phyloP scores from a whole-genome alignment of 345 rosid genomes.

The Murraya paniculata region DNA sequence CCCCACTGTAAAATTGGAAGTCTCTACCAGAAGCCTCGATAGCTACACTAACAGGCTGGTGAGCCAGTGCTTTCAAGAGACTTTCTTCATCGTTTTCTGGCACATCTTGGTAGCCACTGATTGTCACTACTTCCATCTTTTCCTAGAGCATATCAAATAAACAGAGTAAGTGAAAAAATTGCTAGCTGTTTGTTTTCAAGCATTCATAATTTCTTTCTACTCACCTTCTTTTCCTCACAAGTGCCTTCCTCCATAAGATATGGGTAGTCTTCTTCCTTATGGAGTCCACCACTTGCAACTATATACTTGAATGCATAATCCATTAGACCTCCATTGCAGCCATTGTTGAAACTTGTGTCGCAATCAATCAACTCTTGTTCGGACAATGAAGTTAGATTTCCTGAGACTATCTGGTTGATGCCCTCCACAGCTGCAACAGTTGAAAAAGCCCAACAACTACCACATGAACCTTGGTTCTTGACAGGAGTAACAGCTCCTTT shows the following conservation, averaged over 20 bases:
- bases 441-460: slow-evolving; percentile 98
- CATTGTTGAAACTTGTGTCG: slow-evolving; percentile 60
- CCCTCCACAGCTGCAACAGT: slow-evolving; percentile 88
- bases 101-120: slow-evolving; percentile 67
- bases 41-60: slow-evolving; percentile 77
- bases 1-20: slow-evolving; percentile 75
- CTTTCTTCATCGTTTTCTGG: slow-evolving; percentile 57
- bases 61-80: slow-evolving; percentile 67
- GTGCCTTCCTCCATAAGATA: slow-evolving; percentile 55
- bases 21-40: slow-evolving; percentile 76
- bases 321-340: slow-evolving; percentile 93
- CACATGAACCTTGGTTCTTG: slow-evolving; percentile 91
- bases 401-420: slow-evolving; percentile 71
- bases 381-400: slow-evolving; percentile 63
- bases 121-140: slow-evolving; percentile 54
- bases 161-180: neutral
- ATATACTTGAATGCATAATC: slow-evolving; percentile 80
- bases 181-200: neutral
- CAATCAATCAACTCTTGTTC: slow-evolving; percentile 94
- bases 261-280: slow-evolving; percentile 75
- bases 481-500: slow-evolving; percentile 72
- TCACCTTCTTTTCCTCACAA: slow-evolving; percentile 59
- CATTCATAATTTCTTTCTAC: neutral
- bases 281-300: slow-evolving; percentile 67
- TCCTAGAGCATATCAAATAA: slow-evolving; percentile 31